Evolutionary conservation across 202 grass and related monocot genomes (phyloP).

Genomic region (Digitaria exilis): DNA sequence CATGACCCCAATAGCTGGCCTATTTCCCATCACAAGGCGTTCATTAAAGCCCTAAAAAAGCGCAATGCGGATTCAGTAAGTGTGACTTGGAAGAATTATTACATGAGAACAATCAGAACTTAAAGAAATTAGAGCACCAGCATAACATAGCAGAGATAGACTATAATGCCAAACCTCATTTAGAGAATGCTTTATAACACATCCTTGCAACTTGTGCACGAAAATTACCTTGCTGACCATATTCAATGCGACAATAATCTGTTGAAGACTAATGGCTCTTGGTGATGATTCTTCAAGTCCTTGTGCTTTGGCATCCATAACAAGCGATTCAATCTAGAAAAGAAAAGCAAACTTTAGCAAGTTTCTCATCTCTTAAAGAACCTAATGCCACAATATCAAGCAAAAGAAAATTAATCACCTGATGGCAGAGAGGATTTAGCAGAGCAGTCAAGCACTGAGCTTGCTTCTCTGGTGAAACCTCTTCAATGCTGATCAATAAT

Average conservation of each 20-base stretch:
- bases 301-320: constrained; percentile 72
- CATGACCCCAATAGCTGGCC: constrained; percentile 86
- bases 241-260: constrained; percentile 91
- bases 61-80: constrained; percentile 29
- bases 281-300: constrained; percentile 68
- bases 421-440: constrained; percentile 80
- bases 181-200: constrained; percentile 9
- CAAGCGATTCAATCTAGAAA: constrained; percentile 71
- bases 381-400: constrained; percentile 1
- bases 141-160: neutral
- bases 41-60: constrained; percentile 89
- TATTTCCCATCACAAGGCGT: constrained; percentile 70
- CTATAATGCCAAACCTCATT: constrained; percentile 8
- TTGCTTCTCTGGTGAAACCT: constrained; percentile 82
- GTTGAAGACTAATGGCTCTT: constrained; percentile 60
- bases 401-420: constrained; percentile 50
- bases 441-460: constrained; percentile 76
- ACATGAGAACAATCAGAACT: constrained; percentile 9
- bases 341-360: constrained; percentile 32
- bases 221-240: constrained; percentile 89
- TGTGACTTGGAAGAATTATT: constrained; percentile 23
- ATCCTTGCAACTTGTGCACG: neutral
- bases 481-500: constrained; percentile 91
- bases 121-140: constrained; percentile 3
- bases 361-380: constrained; percentile 13